Evolutionary conservation across 2,329 filamentous ascomycete genomes (phyloP), one percentile per base, ranked within the genome.

Genomic region (Fusarium sp.): DNA sequence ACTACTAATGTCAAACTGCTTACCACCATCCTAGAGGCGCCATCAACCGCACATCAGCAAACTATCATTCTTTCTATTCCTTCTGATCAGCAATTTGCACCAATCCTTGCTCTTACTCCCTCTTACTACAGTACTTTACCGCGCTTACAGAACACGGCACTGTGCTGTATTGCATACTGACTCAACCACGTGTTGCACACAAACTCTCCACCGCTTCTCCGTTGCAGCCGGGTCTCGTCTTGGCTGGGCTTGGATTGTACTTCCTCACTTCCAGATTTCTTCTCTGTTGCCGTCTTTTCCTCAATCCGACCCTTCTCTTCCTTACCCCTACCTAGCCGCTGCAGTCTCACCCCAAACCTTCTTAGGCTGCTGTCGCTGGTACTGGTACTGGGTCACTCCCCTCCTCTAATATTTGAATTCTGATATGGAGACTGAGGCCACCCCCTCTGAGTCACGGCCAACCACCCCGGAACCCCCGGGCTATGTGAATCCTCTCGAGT

Each of bases 401-500:
- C 47, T 51, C 63, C 35, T 62, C 31, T 60, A 11, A 13, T 10
- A 42, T n/a, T 25, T 52, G 25, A 29, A 57, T 54, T 39, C 49
- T 60, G 41, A 52, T 60, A 74, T 76, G 69, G 74, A 75, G 47
- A 67, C 73, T 40, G 72, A 75, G 49, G 63, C 63, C 53, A 70
- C 71, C 52, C 71, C 74, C 48, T 72, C 67, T 45, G 71, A 73
- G 25, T 71, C 69, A 70, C 72, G 73, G 39, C 75, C 74, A 23
- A 76, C 75, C 45, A 74, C 71, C 39, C 76, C 74, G 52, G 72
- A 77, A 62, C 71, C 75, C 50, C 71, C 72, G 58, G 80, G 78
- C 43, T 83, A 83, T 63, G 76, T 78, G 50, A 83, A 83, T 63
- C 80, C 80, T 18, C 77, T 83, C 45, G 80, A 83, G 59, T 70